Conservation (phyloP, 495 filamentous ascomycete species). For the Penicillium angulare region DNA sequence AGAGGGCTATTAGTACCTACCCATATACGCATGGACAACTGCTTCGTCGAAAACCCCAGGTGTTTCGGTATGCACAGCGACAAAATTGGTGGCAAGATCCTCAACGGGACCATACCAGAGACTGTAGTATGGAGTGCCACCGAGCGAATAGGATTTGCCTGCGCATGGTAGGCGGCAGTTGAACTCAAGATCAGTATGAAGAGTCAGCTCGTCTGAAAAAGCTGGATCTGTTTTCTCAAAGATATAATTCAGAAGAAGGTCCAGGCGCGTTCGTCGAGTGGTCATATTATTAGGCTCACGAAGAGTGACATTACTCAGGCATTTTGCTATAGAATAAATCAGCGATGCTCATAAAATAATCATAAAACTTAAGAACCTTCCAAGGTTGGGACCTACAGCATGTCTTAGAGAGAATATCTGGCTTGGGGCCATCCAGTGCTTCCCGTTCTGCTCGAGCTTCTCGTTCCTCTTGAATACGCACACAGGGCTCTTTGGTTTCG, state of each 20-base stretch:
- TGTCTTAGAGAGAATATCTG: too few relatives aligned
- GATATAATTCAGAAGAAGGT: neutral
- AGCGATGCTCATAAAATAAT: neutral
- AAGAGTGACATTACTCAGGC: neutral
- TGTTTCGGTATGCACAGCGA: conserved; percentile 4
- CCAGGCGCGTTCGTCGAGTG: neutral
- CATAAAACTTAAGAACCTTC: too few relatives aligned
- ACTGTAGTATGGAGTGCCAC: conserved; percentile 3
- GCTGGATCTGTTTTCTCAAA: neutral
- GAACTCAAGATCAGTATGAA: neutral
- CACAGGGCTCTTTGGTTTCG: neutral
- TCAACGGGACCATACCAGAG: conserved; percentile 3
- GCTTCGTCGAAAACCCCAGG: neutral
- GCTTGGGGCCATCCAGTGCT: too few relatives aligned
- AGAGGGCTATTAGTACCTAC: neutral
- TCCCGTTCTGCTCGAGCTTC: neutral
- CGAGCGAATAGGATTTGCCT: neutral
- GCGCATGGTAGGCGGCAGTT: neutral
- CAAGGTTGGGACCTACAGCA: neutral
- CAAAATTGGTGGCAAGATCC: conserved; percentile 1
- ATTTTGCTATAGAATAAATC: neutral
- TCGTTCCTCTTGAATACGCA: too few relatives aligned
- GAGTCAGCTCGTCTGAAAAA: neutral
- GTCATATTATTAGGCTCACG: neutral
- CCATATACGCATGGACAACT: conserved; percentile 4